phyloP scores from a whole-genome alignment of 1,139 yeast species.

The Pichia cactophila region DNA sequence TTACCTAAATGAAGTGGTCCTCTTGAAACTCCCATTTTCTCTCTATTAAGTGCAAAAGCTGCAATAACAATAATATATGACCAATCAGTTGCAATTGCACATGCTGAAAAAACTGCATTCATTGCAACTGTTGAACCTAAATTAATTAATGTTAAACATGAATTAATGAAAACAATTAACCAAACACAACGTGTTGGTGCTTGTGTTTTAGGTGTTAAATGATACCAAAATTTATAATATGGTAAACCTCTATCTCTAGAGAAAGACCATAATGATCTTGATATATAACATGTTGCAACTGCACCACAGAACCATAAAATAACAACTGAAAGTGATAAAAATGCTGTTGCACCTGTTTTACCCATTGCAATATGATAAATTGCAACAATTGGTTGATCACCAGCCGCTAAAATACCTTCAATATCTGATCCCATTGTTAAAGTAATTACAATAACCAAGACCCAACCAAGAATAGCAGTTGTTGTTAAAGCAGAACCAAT shows the following conservation, averaged over 20 bases:
- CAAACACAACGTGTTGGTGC: slow-evolving; percentile 35
- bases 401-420: slow-evolving; percentile 29
- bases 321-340: slow-evolving; percentile 38
- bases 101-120: slow-evolving; percentile 42
- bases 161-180: slow-evolving; percentile 28
- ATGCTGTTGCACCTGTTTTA: slow-evolving; percentile 45
- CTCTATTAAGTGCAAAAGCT: slow-evolving; percentile 30
- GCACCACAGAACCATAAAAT: slow-evolving; percentile 32
- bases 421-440: slow-evolving; percentile 40
- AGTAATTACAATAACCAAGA: slow-evolving; percentile 29
- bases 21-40: slow-evolving; percentile 31
- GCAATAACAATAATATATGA: slow-evolving; percentile 35
- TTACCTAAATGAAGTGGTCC: slow-evolving; percentile 33
- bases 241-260: slow-evolving; percentile 40
- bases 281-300: slow-evolving; percentile 28
- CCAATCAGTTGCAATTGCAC: slow-evolving; percentile 41
- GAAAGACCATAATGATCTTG: slow-evolving; percentile 32
- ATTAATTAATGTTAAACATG: slow-evolving; percentile 30
- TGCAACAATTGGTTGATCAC: slow-evolving; percentile 44
- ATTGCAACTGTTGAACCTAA: slow-evolving; percentile 34
- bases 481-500: slow-evolving; percentile 29
- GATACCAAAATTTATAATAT: slow-evolving; percentile 29
- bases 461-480: slow-evolving; percentile 31
- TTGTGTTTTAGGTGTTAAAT: slow-evolving; percentile 29
- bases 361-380: slow-evolving; percentile 45